These are phyloP conservation scores for Myochromella boudieri DNA, from an alignment of 768 basidiomycete species.

Conservation along the genomic window DNA sequence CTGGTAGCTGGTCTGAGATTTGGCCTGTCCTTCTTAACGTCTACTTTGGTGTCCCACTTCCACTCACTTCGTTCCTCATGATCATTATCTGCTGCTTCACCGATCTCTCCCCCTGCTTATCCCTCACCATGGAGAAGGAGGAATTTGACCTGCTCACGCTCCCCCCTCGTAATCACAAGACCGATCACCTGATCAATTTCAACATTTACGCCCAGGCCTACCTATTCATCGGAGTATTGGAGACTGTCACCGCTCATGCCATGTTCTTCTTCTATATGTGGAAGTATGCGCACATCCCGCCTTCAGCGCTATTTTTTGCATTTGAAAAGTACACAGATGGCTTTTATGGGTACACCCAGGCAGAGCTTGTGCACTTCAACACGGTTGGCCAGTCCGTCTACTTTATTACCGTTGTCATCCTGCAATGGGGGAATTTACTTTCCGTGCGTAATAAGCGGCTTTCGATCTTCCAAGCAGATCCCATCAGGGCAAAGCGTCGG, in stretches of 20 bases:
- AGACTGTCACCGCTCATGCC: slow-evolving; percentile 14
- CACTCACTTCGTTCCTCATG: slow-evolving; percentile 42
- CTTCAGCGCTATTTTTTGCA: slow-evolving; percentile 36
- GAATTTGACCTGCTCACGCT: slow-evolving; percentile 21
- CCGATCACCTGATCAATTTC: slow-evolving; percentile 19
- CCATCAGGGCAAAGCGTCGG: not conserved
- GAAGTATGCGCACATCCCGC: slow-evolving; percentile 33
- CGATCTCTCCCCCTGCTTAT: slow-evolving; percentile 12
- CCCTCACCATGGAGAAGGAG: slow-evolving; percentile 19
- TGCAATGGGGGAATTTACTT: slow-evolving; percentile 44
- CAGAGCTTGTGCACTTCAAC: slow-evolving; percentile 33
- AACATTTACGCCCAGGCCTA: slow-evolving; percentile 19
- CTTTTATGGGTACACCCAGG: slow-evolving; percentile 29
- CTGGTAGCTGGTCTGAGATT: slow-evolving; percentile 59
- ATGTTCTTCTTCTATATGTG: slow-evolving; percentile 40
- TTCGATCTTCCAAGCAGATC: slow-evolving; percentile 5
- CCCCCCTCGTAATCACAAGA: slow-evolving; percentile 17
- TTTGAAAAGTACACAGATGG: slow-evolving; percentile 39
- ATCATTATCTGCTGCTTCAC: slow-evolving; percentile 22
- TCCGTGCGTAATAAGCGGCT: not conserved
- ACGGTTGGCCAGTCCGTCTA: slow-evolving; percentile 39
- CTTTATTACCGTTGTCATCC: slow-evolving; percentile 30
- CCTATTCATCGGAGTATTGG: slow-evolving; percentile 18
- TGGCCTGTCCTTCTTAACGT: slow-evolving; percentile 57
- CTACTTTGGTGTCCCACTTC: slow-evolving; percentile 57